Evolutionary conservation across 148 eudicot species (phyloP).

Genomic region (Vaccinium myrtillus): DNA sequence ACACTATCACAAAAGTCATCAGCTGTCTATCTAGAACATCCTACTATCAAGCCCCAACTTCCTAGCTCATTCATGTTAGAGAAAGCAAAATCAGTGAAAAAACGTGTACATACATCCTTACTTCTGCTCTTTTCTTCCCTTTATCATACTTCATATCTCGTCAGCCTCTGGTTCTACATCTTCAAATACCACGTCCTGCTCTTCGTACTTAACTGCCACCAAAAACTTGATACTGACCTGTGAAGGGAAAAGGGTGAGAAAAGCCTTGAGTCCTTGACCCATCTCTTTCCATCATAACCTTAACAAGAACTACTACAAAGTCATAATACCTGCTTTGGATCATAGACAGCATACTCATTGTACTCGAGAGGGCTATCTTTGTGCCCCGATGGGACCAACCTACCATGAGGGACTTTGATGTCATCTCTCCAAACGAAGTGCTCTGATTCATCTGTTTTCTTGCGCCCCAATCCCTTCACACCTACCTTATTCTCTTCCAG

Average conservation of each 20-base stretch:
- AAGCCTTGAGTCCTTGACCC: not conserved
- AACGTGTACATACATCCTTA: not conserved
- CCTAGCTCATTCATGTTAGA: not conserved
- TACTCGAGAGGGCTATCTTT: conserved; percentile 71
- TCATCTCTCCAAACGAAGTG: conserved; percentile 83
- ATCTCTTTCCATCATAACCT: not conserved
- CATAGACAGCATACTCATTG: conserved; percentile 84
- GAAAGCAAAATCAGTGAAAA: not conserved
- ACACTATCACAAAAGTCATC: not conserved
- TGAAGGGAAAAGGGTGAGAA: not conserved
- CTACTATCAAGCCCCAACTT: not conserved
- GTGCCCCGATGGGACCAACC: conserved; percentile 53
- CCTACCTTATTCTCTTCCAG: conserved; percentile 60
- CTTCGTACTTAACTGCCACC: conserved; percentile 83
- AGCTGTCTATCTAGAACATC: not conserved
- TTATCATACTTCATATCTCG: not conserved
- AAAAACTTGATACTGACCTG: conserved; percentile 77
- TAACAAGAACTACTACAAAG: not conserved
- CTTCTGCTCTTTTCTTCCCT: not conserved
- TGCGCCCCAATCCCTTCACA: conserved; percentile 66
- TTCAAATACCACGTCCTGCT: conserved; percentile 37
- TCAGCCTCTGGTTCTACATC: not conserved
- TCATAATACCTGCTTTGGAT: conserved; percentile 62
- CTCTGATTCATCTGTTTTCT: conserved; percentile 68
- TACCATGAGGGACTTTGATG: conserved; percentile 78